These are phyloP conservation scores for Penicillium steckii DNA, from an alignment of 495 filamentous ascomycete genomes.

Conservation along the genomic window DNA sequence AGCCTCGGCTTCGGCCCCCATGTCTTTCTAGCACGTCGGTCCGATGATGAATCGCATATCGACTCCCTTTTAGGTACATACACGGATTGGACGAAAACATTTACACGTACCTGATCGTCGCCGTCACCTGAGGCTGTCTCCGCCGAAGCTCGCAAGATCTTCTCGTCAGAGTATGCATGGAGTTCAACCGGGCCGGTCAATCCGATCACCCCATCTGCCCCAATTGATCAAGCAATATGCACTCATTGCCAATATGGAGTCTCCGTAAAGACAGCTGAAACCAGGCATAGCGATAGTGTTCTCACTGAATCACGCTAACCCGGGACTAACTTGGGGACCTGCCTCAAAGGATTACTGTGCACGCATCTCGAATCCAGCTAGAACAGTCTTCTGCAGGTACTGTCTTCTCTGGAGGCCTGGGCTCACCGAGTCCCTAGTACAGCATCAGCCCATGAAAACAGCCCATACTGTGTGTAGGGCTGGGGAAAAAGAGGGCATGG, in stretches of 20 bases:
- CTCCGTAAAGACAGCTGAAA: neutral
- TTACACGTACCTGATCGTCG: neutral
- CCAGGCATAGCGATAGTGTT: neutral
- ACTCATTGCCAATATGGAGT: neutral
- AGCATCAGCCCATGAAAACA: neutral
- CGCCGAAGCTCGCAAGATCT: neutral
- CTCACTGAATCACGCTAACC: neutral
- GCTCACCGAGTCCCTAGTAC: neutral
- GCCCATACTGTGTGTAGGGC: constrained; percentile 16
- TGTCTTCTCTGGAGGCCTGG: neutral
- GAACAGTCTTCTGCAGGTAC: constrained; percentile 29
- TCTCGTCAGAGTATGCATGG: neutral
- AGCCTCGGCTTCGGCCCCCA: constrained; percentile 4
- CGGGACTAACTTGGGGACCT: neutral
- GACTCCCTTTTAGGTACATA: neutral
- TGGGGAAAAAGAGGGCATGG: neutral
- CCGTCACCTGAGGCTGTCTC: neutral
- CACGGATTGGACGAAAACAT: neutral
- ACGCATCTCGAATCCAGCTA: constrained; percentile 11
- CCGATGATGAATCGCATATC: no score
- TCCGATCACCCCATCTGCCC: neutral
- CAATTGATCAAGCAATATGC: neutral
- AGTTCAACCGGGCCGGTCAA: constrained; percentile 1
- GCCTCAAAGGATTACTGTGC: neutral
- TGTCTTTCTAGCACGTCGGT: neutral